phyloP scores from a whole-genome alignment of 257 asterid genomes.

The Handroanthus guayacan region DNA sequence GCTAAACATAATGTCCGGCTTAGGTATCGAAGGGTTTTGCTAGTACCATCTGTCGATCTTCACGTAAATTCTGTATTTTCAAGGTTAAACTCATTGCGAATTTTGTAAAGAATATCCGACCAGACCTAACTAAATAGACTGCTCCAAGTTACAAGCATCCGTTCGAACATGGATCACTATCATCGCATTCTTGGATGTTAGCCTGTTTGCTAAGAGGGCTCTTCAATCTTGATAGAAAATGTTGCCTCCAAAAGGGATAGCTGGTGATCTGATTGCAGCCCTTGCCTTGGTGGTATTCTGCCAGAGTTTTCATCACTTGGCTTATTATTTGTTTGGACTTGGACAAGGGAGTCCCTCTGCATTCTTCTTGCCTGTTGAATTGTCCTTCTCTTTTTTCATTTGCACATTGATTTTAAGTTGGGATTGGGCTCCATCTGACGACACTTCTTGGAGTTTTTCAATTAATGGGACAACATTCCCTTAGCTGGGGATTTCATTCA shows the following conservation, averaged over 20 bases:
- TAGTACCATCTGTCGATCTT: no score
- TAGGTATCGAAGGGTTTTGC: no score
- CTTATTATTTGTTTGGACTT: slow-evolving; percentile 54
- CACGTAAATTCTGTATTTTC: no score
- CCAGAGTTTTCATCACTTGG: slow-evolving; percentile 41
- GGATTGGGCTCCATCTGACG: slow-evolving; percentile 65
- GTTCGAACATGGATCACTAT: not conserved
- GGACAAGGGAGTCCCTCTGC: slow-evolving; percentile 34
- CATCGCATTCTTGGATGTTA: slow-evolving; percentile 35
- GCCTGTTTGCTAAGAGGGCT: slow-evolving; percentile 30
- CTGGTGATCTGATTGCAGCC: slow-evolving; percentile 31
- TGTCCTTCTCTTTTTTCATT: slow-evolving; percentile 33
- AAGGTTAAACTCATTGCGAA: no score
- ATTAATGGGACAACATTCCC: slow-evolving; percentile 59
- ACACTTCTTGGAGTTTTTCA: slow-evolving; percentile 44
- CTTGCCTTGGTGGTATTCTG: slow-evolving; percentile 35
- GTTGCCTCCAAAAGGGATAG: slow-evolving; percentile 37
- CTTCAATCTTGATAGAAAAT: slow-evolving; percentile 28
- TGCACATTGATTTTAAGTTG: slow-evolving; percentile 39
- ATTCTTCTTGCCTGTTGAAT: slow-evolving; percentile 36
- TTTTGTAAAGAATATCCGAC: no score
- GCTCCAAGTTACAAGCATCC: no score
- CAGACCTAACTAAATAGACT: no score
- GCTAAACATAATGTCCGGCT: no score
- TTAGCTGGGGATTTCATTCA: slow-evolving; percentile 63